Base-by-base conservation (phyloP, 768 basidiomycete genomes). In the Paxillus ammoniavirescens region DNA sequence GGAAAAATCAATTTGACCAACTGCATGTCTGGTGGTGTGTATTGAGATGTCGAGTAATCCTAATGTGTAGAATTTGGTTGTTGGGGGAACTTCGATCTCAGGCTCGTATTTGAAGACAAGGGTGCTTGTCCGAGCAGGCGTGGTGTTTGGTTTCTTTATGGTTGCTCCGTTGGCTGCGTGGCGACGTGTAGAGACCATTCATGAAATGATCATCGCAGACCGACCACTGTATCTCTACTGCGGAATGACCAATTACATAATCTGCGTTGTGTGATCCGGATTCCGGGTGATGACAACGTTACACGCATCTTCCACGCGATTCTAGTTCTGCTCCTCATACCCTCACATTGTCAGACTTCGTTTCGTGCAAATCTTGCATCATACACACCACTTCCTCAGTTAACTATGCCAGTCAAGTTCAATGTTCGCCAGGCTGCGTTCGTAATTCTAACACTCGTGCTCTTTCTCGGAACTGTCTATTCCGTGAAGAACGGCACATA, bases 401-500 rank as follows among this genome's bases (percentile, higher is more conserved):
- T 31, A 36, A 42, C 37, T 33, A 66, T 63, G 65, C 43, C 56
- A 15, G 23, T 66, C 28, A 64, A 37, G 28, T 8, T 69, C 31
- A 36, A 65, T 15, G 45, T 58, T 28, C 63, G 58, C 48, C 67
- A 69, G 38, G 65, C 67, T 8, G 72, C 76, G 3, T 71, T 85
- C 50, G 60, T 65, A 26, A 61, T 70, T 12, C 56, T 85, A 23
- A 72, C 82, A 0, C 64, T 72, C 43, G 70, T 84, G 33, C 72
- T 88, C 31, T 53, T 81, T 52, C 63, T 78, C 46, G 89, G 88
- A 42, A 91, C 89, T 4, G 57, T 75, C 15, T 88, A 86, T 62
- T 91, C 87, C 2, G 73, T 88, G 48, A 40, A 77, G 28, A 71
- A 85, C 63, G 63, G 76, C 56, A 88, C 90, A 14, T 92, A 84